Evolutionary conservation across 2,329 filamentous ascomycete species (phyloP).

Genomic region (Fusarium sp.): DNA sequence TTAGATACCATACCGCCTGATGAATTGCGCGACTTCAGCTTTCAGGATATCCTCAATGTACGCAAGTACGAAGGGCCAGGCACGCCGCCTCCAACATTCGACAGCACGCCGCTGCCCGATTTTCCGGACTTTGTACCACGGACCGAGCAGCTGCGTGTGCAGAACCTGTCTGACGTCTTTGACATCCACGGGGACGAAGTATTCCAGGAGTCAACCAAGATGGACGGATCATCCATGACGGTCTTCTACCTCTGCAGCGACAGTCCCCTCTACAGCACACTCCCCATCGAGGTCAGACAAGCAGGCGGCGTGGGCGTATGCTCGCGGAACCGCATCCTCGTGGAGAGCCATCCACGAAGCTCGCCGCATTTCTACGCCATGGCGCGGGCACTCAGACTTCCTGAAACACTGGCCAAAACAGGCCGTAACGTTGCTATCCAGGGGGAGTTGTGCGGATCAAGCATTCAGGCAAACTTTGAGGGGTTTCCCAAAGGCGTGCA

Average conservation of each 20-base stretch:
- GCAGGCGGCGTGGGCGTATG: conserved; percentile 35
- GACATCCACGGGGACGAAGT: conserved; percentile 27
- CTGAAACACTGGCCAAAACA: conserved; percentile 15
- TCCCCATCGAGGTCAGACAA: conserved; percentile 25
- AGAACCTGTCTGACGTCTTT: conserved; percentile 38
- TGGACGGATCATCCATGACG: conserved; percentile 54
- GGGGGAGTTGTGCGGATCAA: conserved; percentile 43
- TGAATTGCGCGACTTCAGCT: conserved; percentile 24
- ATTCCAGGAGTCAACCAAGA: conserved; percentile 54
- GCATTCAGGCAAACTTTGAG: conserved; percentile 41
- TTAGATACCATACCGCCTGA: neutral
- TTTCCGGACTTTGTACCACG: conserved; percentile 39
- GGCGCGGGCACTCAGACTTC: conserved; percentile 21
- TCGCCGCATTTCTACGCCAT: conserved; percentile 33
- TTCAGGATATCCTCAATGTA: conserved; percentile 36
- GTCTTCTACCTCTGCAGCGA: conserved; percentile 50
- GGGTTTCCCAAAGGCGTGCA: conserved; percentile 35
- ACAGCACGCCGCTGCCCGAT: conserved; percentile 13
- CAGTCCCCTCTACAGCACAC: conserved; percentile 29
- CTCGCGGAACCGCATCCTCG: conserved; percentile 39
- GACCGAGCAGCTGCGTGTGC: conserved; percentile 42
- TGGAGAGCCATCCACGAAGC: conserved; percentile 22
- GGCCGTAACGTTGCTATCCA: conserved; percentile 39
- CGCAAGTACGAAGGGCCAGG: conserved; percentile 34
- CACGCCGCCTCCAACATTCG: neutral